Evolutionary conservation across 495 filamentous ascomycete genomes (phyloP).

Genomic region (Trichoderma asperelloides): DNA sequence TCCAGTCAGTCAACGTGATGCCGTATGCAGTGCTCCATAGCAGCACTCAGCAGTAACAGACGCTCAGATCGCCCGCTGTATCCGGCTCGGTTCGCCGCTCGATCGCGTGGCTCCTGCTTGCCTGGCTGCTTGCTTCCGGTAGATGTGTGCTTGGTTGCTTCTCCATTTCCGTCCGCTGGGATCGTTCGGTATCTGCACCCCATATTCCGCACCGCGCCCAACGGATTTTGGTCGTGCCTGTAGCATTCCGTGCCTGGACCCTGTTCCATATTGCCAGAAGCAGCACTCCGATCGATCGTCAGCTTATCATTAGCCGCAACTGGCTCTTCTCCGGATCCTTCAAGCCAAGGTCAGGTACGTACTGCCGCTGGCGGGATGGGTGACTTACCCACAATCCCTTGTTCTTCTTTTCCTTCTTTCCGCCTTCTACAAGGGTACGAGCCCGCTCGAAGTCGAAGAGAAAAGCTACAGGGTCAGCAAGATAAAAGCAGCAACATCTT

Average conservation of each 20-base stretch:
- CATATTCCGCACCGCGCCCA: background rate
- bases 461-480: too few relatives aligned
- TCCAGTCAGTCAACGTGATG: background rate
- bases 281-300: background rate
- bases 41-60: too few relatives aligned
- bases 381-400: background rate
- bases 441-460: background rate
- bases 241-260: background rate
- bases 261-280: background rate
- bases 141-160: background rate
- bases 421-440: background rate
- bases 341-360: background rate
- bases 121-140: background rate
- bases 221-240: background rate
- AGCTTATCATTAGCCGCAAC: slow-evolving; percentile 1
- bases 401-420: background rate
- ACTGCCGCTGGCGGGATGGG: too few relatives aligned
- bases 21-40: background rate
- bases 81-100: slow-evolving; percentile 6
- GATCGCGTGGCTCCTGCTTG: background rate
- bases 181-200: slow-evolving; percentile 4
- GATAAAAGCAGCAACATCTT: too few relatives aligned
- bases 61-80: background rate
- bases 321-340: background rate
- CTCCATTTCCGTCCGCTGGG: background rate